Conservation (phyloP, 2,329 filamentous ascomycete species). For the Periglandula ipomoeae region DNA sequence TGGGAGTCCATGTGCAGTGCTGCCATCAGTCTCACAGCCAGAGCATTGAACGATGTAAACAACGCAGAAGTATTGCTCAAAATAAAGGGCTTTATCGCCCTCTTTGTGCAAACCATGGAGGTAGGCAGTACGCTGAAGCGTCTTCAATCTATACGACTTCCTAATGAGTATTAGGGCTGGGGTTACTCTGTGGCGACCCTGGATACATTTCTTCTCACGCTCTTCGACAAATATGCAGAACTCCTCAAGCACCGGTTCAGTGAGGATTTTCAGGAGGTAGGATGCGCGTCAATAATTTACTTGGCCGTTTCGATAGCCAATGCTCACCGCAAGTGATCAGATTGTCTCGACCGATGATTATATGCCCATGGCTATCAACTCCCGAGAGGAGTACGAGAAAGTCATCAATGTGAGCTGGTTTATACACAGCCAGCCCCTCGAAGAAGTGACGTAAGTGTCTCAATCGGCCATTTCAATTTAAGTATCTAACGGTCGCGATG, state of each 20-base stretch:
- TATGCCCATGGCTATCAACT: conserved; percentile 98
- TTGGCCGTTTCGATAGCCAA: background rate
- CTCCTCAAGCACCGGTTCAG: conserved; percentile 85
- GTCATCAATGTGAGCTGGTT: conserved; percentile 97
- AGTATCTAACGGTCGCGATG: background rate
- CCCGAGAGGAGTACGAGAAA: conserved; percentile 84
- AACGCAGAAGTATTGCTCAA: conserved; percentile 88
- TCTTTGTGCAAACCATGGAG: conserved; percentile 99
- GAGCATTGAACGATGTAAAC: conserved; percentile 66
- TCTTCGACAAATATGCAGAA: conserved; percentile 92
- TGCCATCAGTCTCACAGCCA: conserved; percentile 72
- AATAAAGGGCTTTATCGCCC: conserved; percentile 82
- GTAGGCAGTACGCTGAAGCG: conserved; percentile 49
- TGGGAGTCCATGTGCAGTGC: conserved; percentile 98
- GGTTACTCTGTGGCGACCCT: conserved; percentile 75
- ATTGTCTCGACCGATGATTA: conserved; percentile 91
- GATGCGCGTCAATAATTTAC: conserved; percentile 4
- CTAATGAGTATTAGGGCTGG: conserved; percentile 83
- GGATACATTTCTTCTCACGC: conserved; percentile 73
- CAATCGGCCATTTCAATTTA: conserved; percentile 6
- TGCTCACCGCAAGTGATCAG: conserved; percentile 21
- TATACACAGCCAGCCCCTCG: conserved; percentile 65
- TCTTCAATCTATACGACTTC: conserved; percentile 47
- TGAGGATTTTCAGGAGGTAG: conserved; percentile 86
- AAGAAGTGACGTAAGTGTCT: conserved; percentile 60